Evolutionary conservation across 257 asterid genomes (phyloP), one percentile per base, ranked within the genome.

Genomic region (Plantago ovata): DNA sequence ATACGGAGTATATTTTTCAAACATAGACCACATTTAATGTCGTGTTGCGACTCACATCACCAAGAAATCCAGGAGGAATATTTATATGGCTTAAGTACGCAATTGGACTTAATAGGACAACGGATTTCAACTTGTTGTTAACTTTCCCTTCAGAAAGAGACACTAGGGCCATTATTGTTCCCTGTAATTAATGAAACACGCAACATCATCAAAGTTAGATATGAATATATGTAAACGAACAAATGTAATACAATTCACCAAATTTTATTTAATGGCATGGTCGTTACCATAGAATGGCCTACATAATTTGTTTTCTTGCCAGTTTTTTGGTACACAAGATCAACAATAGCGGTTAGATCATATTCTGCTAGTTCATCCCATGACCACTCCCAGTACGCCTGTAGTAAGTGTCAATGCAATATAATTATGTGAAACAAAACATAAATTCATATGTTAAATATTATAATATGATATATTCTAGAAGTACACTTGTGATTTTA

Each of bases 311-410:
- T 65, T 54, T 78, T 63, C 60, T 70, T 79, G 3, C 72, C 75
- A 2, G 88, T 83, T 59, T 73, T 53, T 42, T 52, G 64, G 79
- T 52, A 73, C 44, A 83, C 54, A 2, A 83, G 69, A 12, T 63
- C 52, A 22, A 62, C 33, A 2, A 81, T 38, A n/a, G 83, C 32
- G 22, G 87, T 80, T 24, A 83, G 16, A 19, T 83, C 92, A 49
- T 80, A 66, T 3, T 1, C 21, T 40, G 64, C 74, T 53, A 83
- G 60, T 2, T 83, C 87, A 45, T 76, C 85, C 85, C 85, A 83
- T 51, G 81, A 66, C 88, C 88, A 83, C n/a, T 80, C 12, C 92
- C 92, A 83, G 22, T 33, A 83, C 58, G 52, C 67, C 92, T 83
- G 73, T 36, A 50, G 13, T 12, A 1, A 9, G 39, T 23, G 28